phyloP scores from a whole-genome alignment of 164 flowering plant species.

The Berberis vulgaris region DNA sequence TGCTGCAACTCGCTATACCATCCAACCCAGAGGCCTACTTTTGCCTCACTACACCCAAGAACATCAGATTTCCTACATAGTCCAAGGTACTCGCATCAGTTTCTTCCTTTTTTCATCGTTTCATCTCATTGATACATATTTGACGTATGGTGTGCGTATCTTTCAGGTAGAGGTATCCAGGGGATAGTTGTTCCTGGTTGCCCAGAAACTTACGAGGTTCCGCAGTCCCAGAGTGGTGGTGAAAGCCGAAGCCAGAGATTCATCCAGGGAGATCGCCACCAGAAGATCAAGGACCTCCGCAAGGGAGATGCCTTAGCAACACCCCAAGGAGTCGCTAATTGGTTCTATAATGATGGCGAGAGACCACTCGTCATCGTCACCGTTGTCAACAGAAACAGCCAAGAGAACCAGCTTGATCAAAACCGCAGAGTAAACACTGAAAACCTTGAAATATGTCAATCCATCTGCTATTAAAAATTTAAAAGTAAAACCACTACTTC shows the following conservation, averaged over 20 bases:
- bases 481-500: not conserved
- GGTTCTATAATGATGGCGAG: conserved; percentile 40
- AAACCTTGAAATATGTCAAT: not conserved
- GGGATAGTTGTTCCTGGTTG: conserved; percentile 54
- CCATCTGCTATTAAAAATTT: no score
- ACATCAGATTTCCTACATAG: no score
- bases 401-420: conserved; percentile 39
- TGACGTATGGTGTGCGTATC: no score
- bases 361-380: conserved; percentile 18
- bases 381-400: conserved; percentile 23
- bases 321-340: conserved; percentile 31
- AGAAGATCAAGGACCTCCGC: conserved; percentile 25
- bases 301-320: conserved; percentile 33
- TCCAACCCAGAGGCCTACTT: no score
- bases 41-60: no score
- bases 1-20: no score
- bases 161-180: conserved; percentile 38
- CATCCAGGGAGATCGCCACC: conserved; percentile 26
- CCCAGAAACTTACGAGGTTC: conserved; percentile 46
- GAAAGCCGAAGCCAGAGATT: conserved; percentile 5
- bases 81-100: no score
- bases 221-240: not conserved
- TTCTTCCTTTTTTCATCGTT: no score
- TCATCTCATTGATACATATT: no score
- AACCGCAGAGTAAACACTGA: conserved; percentile 19